Base-by-base conservation (phyloP, 805 yeast genomes). In the Yamadazyma akitaensis region DNA sequence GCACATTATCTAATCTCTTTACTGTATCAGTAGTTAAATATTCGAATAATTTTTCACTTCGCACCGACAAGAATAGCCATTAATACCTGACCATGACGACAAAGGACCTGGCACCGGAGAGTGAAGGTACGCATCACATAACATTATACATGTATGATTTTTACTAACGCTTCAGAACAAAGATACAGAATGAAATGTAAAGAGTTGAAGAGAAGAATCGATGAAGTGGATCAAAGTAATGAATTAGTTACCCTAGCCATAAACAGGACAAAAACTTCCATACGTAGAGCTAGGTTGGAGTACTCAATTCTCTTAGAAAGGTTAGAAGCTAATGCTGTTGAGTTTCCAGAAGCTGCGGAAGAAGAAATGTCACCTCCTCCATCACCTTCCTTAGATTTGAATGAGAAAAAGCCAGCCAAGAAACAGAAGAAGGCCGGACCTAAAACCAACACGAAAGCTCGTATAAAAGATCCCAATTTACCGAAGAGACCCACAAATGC, bases 401-500 rank as follows among this genome's bases (percentile, higher is more conserved):
- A 66, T 7, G 60, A 51, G 13, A 43, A 55, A n/a, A 57, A 59
- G 50, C 55, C 56, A 44, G 54, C 54, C 6, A 50, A 24, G 19
- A 35, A 35, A 16, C 42, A 40, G 34, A 45, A 39, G 19, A 40
- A 33, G 11, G 31, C 37, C 7, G 40, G 10, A 16, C 11, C 38
- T 8, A 35, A 32, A 12, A 32, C 38, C 8, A 24, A 42, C 17
- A 10, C 33, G 5, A 48, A 46, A 26, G 37, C 37, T 30, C 48
- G 45, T 35, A 44, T 53, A 54, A 79, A 90, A 56, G 96, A 90
- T 63, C 96, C 96, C 9, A 82, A 82, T 54, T 75, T 85, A 57
- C 97, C 97, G 17, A 88, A 86, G 56, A 75, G 95, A 57, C 96
- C 97, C 5, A 84, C 94, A 3, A 91, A 90, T 63, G 96, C 97